Base-by-base conservation (phyloP, 169 alveolate species). In the Eimeria falciformis region DNA sequence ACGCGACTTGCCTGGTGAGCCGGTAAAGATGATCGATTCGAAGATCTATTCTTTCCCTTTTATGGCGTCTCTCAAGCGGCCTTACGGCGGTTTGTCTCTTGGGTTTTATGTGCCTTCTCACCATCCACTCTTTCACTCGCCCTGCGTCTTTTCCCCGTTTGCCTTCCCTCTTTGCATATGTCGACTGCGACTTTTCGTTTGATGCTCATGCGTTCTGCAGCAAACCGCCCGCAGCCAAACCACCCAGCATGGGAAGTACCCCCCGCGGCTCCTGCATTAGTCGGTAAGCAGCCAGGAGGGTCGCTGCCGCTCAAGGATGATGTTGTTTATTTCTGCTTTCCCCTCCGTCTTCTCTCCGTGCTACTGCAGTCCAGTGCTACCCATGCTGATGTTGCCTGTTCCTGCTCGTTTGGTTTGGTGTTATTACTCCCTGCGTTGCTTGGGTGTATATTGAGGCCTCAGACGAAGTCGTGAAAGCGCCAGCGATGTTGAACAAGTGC, bases 161-260 rank as follows among this genome's bases (percentile, higher is more conserved):
- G 40, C 40, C 40, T 33, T 33, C 40, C 40, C 40, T 33, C 40
- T 33, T 33, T 33, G 40, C 40, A 33, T 33, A 2, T 2, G 40
- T 33, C 40, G 40, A 33, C 40, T 33, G 40, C 40, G 40, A 18
- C 18, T 65, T 25, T 65, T 53, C 65, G 17, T 12, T 53, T 21
- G n/a, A 12, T 62, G 17, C 1, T 23, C 17, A 12, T 23, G n/a
- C 73, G 23, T 27, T 12, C 40, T 62, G 73, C 73, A 62, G 73
- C 73, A 62, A 62, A 62, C 33, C n/a, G 73, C 37, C 73, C 73
- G 1, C 73, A 62, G 73, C 73, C 73, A 27, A 18, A 12, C 23
- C 73, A 62, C 33, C 73, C 73, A 12, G 73, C 73, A 7, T 62
- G 73, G 73, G 73, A 62, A 5, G 73, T 62, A n/a, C 73, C 73